Conservation (phyloP, 305 asterid species). For the Fraxinus latifolia region DNA sequence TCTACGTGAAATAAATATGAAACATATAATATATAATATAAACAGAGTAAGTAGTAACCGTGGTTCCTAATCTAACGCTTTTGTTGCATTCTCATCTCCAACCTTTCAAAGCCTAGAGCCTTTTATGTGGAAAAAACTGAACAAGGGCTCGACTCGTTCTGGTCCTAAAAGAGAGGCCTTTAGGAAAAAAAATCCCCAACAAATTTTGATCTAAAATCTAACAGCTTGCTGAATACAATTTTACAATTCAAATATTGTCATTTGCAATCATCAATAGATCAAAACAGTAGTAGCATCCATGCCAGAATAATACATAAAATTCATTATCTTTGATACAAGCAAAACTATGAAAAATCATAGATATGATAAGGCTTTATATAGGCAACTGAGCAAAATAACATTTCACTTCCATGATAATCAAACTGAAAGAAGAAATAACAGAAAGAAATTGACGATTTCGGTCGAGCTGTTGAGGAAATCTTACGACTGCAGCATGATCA, state of each 20-base stretch:
- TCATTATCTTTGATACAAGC: neutral
- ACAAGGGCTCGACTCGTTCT: no score
- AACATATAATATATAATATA: no score
- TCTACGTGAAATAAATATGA: no score
- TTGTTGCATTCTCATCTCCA: neutral
- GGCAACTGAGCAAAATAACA: neutral
- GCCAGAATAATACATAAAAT: neutral
- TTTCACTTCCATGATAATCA: neutral
- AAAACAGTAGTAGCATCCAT: neutral
- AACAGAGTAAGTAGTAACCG: neutral
- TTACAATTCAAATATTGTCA: neutral
- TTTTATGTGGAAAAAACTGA: neutral
- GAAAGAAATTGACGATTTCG: neutral
- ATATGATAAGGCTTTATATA: neutral
- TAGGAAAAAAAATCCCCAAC: neutral
- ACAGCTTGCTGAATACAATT: neutral
- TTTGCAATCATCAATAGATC: neutral
- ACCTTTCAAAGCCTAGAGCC: neutral
- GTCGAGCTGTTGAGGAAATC: neutral
- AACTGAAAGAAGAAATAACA: neutral
- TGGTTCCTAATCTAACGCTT: neutral
- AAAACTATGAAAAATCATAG: neutral
- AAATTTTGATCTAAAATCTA: neutral
- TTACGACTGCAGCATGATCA: neutral
- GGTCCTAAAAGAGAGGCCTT: neutral